Percentiles rank a stretch among this genome's conserved stretches.
Conservation (phyloP, 495 filamentous ascomycete genomes). For the Aspergillus sclerotioniger region DNA sequence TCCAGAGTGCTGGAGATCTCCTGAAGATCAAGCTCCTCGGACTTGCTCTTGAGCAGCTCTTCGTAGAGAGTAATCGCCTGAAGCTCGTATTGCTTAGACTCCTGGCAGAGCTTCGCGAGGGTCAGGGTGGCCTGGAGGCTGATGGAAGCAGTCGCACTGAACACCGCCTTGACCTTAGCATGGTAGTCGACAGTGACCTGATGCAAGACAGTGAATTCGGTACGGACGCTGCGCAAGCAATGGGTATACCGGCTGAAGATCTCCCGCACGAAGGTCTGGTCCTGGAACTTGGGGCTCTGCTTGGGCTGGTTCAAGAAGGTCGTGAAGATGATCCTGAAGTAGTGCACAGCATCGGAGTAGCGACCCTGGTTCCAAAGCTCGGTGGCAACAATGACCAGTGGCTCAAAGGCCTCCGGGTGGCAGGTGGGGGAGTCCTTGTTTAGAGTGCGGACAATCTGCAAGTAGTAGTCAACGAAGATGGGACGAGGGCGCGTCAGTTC, state of each 20-base stretch:
- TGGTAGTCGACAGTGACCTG: slow-evolving; percentile 36
- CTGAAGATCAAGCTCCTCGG: slow-evolving; percentile 24
- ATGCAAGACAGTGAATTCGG: slow-evolving; percentile 32
- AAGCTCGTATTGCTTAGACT: slow-evolving; percentile 37
- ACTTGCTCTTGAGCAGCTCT: slow-evolving; percentile 34
- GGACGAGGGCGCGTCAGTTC: slow-evolving; percentile 37
- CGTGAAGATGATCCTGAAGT: slow-evolving; percentile 36
- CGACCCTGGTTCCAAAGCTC: slow-evolving; percentile 41
- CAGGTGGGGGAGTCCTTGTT: slow-evolving; percentile 36
- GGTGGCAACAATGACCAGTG: slow-evolving; percentile 34
- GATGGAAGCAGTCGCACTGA: slow-evolving; percentile 35
- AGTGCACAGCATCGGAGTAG: slow-evolving; percentile 35
- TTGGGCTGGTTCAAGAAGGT: slow-evolving; percentile 33
- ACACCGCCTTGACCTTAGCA: slow-evolving; percentile 30
- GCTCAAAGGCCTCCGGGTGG: slow-evolving; percentile 37
- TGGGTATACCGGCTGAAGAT: slow-evolving; percentile 37
- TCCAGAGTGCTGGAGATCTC: slow-evolving; percentile 38
- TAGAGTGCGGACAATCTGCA: slow-evolving; percentile 34
- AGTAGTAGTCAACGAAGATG: slow-evolving; percentile 41
- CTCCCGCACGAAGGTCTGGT: slow-evolving; percentile 30
- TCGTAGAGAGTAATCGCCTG: slow-evolving; percentile 38
- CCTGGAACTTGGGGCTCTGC: slow-evolving; percentile 32
- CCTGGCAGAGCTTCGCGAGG: slow-evolving; percentile 38
- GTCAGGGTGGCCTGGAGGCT: slow-evolving; percentile 38
- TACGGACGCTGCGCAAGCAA: slow-evolving; percentile 33